Conservation (phyloP, 345 rosid species). For the Arabidopsis arenosa region DNA sequence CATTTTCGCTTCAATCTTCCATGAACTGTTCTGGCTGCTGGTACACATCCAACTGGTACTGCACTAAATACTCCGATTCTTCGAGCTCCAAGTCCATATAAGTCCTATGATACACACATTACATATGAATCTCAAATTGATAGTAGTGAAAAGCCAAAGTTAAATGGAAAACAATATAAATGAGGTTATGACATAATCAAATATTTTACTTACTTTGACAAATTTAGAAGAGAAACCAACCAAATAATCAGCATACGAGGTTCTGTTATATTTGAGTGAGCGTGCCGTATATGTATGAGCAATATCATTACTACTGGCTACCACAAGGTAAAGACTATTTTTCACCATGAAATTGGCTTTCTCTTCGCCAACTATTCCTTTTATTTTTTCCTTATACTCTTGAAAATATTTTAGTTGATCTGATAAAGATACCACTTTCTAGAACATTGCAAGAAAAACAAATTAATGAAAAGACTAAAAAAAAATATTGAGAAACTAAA, state of each 20-base stretch:
- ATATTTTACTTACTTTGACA: conserved; percentile 35
- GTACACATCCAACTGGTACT: conserved; percentile 39
- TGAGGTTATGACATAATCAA: not conserved
- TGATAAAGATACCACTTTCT: conserved; percentile 12
- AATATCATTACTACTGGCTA: conserved; percentile 61
- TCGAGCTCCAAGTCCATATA: conserved; percentile 37
- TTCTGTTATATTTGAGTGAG: conserved; percentile 37
- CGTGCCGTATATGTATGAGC: conserved; percentile 52
- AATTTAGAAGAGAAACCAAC: conserved; percentile 47
- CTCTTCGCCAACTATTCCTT: conserved; percentile 46
- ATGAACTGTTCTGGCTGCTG: conserved; percentile 14
- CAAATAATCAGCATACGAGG: conserved; percentile 48
- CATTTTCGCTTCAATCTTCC: not conserved
- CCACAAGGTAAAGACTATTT: conserved; percentile 48
- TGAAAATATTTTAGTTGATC: conserved; percentile 50
- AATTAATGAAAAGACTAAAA: not conserved
- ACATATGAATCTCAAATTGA: not conserved
- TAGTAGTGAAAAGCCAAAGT: not conserved
- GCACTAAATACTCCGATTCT: conserved; percentile 39
- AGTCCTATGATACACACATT: conserved; percentile 29
- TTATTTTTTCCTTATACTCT: conserved; percentile 51
- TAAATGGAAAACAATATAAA: too few relatives aligned
- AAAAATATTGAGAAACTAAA: not conserved
- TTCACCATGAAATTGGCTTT: conserved; percentile 44
- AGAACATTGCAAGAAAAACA: conserved; percentile 23